Evolutionary conservation across 2,329 filamentous ascomycete genomes (phyloP), one percentile per base, ranked within the genome.

Genomic region (Tolypocladium inflatum): DNA sequence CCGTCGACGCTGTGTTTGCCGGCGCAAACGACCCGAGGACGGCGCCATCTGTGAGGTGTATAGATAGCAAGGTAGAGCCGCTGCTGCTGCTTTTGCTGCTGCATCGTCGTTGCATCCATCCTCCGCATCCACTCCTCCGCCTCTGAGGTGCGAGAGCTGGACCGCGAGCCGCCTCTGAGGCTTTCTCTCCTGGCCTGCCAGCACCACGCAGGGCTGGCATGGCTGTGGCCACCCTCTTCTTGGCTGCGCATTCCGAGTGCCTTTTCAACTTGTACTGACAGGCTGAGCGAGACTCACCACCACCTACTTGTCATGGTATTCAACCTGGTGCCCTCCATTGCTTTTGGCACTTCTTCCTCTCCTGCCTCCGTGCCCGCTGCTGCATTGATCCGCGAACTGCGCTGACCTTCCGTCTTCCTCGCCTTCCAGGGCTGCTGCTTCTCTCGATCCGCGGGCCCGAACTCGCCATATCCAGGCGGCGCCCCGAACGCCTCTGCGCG

Each of bases 371-470:
- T 51, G 48, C 13, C 19, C 19, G 26, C 48, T 8, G 48, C 48
- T 21, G 19, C 48, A 4, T 21, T 35, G 30, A 35, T 35, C 13
- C 21, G 21, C 33, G 17, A n/a, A 21, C 38, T 53, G 10, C 15
- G 39, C 55, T 57, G 35, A 57, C 45, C 26, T 54, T 57, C 21
- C 51, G 26, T 38, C 21, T 50, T 55, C 9, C n/a, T 37, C 45
- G 39, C 42, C 48, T 17, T 53, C 13, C 60, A 84, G 82, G 82
- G 82, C 65, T 85, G 82, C 71, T 85, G 82, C 67, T 75, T 83
- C 66, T 85, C 82, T 50, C 76, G 74, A 54, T 73, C 79, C 39
- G 72, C 75, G 33, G 79, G 77, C 60, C 76, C 79, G 13, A 81
- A 80, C 67, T 80, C 80, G 55, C 80, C 80, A 26, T 83, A 82